Conservation (phyloP, 2,329 filamentous ascomycete species). For the Amphichorda felina region DNA sequence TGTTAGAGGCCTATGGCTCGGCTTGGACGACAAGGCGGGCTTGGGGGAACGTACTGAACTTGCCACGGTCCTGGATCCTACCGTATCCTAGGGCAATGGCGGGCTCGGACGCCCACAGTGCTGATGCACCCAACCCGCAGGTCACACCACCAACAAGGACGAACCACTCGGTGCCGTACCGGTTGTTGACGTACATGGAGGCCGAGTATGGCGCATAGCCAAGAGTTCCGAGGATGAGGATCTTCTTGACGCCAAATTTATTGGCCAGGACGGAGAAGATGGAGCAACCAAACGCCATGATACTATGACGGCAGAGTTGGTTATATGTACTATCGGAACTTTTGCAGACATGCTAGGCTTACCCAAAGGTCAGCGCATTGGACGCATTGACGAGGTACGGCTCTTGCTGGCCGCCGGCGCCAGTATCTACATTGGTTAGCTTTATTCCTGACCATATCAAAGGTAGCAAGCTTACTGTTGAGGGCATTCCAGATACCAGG, state of each 20-base stretch:
- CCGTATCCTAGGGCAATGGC: slow-evolving; percentile 37
- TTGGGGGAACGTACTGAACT: slow-evolving; percentile 16
- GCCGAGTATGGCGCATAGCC: slow-evolving; percentile 37
- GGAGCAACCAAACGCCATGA: slow-evolving; percentile 32
- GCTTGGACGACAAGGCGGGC: neutral
- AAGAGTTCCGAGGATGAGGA: slow-evolving; percentile 30
- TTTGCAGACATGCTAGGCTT: no score
- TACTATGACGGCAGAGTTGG: slow-evolving; percentile 8
- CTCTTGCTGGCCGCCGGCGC: slow-evolving; percentile 32
- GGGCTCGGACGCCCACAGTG: slow-evolving; percentile 39
- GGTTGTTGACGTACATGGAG: slow-evolving; percentile 36
- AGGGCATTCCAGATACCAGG: slow-evolving; percentile 44
- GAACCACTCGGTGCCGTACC: slow-evolving; percentile 39
- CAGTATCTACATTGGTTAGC: slow-evolving; percentile 14
- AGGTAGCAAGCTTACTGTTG: slow-evolving; percentile 20
- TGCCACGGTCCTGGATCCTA: slow-evolving; percentile 31
- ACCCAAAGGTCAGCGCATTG: slow-evolving; percentile 37
- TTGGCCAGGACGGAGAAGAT: slow-evolving; percentile 31
- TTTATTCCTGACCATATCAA: neutral
- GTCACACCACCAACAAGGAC: slow-evolving; percentile 35
- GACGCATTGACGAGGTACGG: slow-evolving; percentile 43
- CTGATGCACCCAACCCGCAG: slow-evolving; percentile 35
- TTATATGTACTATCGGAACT: no score
- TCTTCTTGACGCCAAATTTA: slow-evolving; percentile 33
- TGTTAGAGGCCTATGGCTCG: fast-evolving